Percentiles rank a stretch among this genome's conserved stretches.
These are phyloP conservation scores for Fusarium pseudoanthophilum DNA, from an alignment of 2,329 filamentous ascomycete species.

Conservation along the genomic window DNA sequence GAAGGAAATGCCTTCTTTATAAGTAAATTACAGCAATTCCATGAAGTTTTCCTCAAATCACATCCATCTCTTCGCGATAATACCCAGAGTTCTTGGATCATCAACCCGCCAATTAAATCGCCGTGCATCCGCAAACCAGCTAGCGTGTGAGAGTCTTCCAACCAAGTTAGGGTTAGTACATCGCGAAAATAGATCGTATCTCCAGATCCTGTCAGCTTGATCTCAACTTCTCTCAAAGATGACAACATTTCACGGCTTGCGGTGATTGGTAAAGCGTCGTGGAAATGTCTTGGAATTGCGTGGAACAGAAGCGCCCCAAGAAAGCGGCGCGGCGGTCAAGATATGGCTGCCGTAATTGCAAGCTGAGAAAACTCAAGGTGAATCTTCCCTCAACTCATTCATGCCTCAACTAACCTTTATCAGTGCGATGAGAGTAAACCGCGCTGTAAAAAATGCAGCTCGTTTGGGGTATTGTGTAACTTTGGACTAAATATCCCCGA, in stretches of 20 bases:
- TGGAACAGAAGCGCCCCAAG: background rate
- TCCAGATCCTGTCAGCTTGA: background rate
- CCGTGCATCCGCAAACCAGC: constrained; percentile 38
- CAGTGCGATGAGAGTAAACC: constrained; percentile 61
- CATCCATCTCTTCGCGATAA: background rate
- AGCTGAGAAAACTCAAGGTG: constrained; percentile 62
- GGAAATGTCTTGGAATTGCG: background rate
- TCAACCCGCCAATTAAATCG: constrained; percentile 43
- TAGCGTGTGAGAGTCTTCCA: constrained; percentile 34
- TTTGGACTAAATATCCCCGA: constrained; percentile 51
- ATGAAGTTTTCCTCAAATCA: background rate
- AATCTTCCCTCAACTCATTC: background rate
- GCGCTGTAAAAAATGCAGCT: constrained; percentile 54
- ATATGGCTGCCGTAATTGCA: constrained; percentile 62
- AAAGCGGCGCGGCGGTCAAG: constrained; percentile 50
- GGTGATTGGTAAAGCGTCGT: background rate
- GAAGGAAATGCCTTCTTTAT: background rate
- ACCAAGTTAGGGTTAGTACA: constrained; percentile 33
- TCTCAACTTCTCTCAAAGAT: background rate
- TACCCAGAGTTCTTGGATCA: background rate
- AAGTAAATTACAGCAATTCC: fast-evolving
- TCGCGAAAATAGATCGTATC: background rate
- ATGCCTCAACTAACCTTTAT: background rate
- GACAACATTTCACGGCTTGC: background rate
- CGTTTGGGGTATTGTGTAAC: constrained; percentile 59